Conservation (phyloP, 495 filamentous ascomycete genomes). For the Lindgomyces ingoldianus region DNA sequence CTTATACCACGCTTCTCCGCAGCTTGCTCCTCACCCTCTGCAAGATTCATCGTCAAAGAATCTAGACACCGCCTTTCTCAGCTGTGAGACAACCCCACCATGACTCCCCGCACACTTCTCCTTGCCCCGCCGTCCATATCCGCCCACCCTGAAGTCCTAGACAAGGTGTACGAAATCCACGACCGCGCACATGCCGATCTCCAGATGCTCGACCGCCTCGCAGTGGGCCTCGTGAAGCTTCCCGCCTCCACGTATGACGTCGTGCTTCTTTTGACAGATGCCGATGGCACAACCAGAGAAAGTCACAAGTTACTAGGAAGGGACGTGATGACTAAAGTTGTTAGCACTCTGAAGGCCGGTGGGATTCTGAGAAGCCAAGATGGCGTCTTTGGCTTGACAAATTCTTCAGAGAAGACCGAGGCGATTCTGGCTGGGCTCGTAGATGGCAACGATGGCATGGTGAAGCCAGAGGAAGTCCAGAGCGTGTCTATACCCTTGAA, state of each 20-base stretch:
- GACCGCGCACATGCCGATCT: slow-evolving; percentile 77
- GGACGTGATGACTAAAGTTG: slow-evolving; percentile 67
- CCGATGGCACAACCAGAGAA: slow-evolving; percentile 63
- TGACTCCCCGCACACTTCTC: slow-evolving; percentile 59
- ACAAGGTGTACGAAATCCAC: slow-evolving; percentile 60
- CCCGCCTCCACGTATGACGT: slow-evolving; percentile 77
- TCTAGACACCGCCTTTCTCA: not conserved
- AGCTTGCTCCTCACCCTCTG: not conserved
- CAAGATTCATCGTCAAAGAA: not conserved
- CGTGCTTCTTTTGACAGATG: slow-evolving; percentile 78
- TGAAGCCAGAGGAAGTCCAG: slow-evolving; percentile 68
- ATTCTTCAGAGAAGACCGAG: slow-evolving; percentile 59
- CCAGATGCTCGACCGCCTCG: slow-evolving; percentile 96
- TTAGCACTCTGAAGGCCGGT: slow-evolving; percentile 67
- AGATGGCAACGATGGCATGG: slow-evolving; percentile 60
- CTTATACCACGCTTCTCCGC: not conserved
- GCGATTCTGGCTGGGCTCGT: slow-evolving; percentile 78
- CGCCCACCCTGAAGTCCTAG: slow-evolving; percentile 63
- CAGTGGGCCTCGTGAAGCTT: slow-evolving; percentile 76
- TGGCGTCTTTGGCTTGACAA: slow-evolving; percentile 54
- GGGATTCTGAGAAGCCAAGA: slow-evolving; percentile 71
- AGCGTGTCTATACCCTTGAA: slow-evolving; percentile 70
- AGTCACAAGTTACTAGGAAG: slow-evolving; percentile 63
- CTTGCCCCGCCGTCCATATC: slow-evolving; percentile 75
- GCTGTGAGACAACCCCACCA: slow-evolving; percentile 12